These are phyloP conservation scores for Protomyces inouyei DNA, from an alignment of 1,139 yeast species.

Conservation along the genomic window DNA sequence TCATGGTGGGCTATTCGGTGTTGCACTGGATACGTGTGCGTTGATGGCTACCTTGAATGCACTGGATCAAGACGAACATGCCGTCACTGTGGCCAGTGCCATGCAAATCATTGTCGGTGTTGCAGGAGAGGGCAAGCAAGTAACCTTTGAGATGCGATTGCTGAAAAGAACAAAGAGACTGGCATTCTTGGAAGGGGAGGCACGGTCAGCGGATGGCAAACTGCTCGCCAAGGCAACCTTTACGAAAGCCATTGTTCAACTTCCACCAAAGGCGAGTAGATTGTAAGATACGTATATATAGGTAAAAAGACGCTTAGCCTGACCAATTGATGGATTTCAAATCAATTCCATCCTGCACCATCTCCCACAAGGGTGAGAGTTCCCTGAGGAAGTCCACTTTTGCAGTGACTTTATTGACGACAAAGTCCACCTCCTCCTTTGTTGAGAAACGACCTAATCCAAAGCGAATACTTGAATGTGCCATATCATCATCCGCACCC, in stretches of 20 bases:
- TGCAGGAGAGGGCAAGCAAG: not conserved
- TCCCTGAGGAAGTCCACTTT: constrained; percentile 89
- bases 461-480: constrained; percentile 93
- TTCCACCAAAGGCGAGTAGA: not conserved
- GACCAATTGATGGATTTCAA: constrained; percentile 86
- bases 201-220: not conserved
- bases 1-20: not conserved
- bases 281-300: not conserved
- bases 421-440: constrained; percentile 91
- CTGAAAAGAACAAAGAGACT: not conserved
- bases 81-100: not conserved
- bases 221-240: not conserved
- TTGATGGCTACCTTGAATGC: not conserved
- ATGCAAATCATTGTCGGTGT: not conserved
- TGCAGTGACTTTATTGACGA: constrained; percentile 76
- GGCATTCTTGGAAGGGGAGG: not conserved
- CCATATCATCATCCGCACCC: constrained; percentile 88
- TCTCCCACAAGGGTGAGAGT: constrained; percentile 95
- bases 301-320: not conserved
- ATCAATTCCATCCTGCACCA: constrained; percentile 98
- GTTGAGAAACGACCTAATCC: constrained; percentile 98
- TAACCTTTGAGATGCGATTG: not conserved
- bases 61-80: not conserved
- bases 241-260: not conserved
- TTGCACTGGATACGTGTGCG: not conserved